Conservation (phyloP, 441 rosid species). For the Capsella rubella region DNA sequence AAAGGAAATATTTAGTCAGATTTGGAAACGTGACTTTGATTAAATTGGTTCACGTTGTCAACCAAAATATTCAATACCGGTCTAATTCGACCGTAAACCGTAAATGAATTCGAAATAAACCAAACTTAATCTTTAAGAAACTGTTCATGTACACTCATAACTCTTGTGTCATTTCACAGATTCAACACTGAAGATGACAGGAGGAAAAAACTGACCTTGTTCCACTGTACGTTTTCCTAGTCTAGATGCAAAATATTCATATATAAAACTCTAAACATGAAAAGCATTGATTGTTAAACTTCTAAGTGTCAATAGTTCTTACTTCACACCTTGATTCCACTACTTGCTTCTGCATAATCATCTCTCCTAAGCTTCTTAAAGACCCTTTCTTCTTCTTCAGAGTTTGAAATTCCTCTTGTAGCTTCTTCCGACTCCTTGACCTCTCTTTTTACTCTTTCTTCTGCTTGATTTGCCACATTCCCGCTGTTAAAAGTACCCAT, state of each 20-base stretch:
- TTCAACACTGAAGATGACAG: conserved; percentile 14
- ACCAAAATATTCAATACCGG: not conserved
- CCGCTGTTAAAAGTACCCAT: conserved; percentile 37
- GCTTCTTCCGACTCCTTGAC: conserved; percentile 47
- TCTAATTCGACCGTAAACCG: not conserved
- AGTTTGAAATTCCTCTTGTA: conserved; percentile 39
- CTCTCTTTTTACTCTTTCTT: conserved; percentile 57
- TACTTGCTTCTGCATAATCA: conserved; percentile 40
- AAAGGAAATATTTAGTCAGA: conserved; percentile 3
- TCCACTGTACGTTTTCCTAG: conserved; percentile 3
- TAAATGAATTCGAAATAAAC: not conserved
- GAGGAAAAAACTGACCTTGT: not conserved
- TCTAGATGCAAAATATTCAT: conserved; percentile 28
- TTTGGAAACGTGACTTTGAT: conserved; percentile 23
- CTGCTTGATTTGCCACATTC: conserved; percentile 51
- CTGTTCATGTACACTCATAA: too few relatives aligned
- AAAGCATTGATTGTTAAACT: conserved; percentile 19
- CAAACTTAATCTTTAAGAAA: not conserved
- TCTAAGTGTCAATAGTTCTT: not conserved
- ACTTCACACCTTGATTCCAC: conserved; percentile 37
- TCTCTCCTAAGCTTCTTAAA: conserved; percentile 53
- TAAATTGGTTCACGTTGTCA: conserved; percentile 18
- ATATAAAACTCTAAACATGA: not conserved
- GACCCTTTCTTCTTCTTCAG: conserved; percentile 46
- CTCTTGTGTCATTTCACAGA: not conserved